These are phyloP conservation scores for Funneliformis geosporum DNA, from an alignment of 192 early-diverging fungal genomes.

Conservation along the genomic window DNA sequence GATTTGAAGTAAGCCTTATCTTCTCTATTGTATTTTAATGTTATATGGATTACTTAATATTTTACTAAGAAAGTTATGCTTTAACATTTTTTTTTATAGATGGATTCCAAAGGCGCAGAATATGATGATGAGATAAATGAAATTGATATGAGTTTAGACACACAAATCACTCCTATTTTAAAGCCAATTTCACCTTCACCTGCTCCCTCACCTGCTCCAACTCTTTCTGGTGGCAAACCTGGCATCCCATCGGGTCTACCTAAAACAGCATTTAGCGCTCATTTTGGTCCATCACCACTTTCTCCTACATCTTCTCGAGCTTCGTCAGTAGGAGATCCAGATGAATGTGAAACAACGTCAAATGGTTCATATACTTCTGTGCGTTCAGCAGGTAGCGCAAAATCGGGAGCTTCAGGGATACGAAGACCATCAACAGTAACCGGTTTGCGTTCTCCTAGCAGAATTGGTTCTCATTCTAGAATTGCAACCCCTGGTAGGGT, in stretches of 20 bases:
- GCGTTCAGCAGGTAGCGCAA: slow-evolving; percentile 17
- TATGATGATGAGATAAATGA: slow-evolving; percentile 19
- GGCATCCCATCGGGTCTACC: slow-evolving; percentile 19
- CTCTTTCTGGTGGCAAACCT: not conserved
- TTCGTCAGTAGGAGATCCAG: slow-evolving; percentile 25
- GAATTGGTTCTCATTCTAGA: slow-evolving; percentile 15
- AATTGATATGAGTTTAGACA: slow-evolving; percentile 21
- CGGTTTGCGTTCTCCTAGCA: slow-evolving; percentile 23
- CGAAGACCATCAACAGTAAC: slow-evolving; percentile 5
- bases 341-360: slow-evolving; percentile 33
- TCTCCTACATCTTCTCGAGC: slow-evolving; percentile 30
- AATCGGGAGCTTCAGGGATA: slow-evolving; percentile 10
- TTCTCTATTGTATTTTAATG: not conserved
- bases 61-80: not conserved
- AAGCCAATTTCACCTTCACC: slow-evolving; percentile 26
- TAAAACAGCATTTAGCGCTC: slow-evolving; percentile 15
- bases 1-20: slow-evolving; percentile 24
- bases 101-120: slow-evolving; percentile 1
- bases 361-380: slow-evolving; percentile 32
- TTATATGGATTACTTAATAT: not conserved
- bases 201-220: slow-evolving; percentile 5
- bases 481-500: slow-evolving; percentile 10
- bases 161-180: slow-evolving; percentile 25
- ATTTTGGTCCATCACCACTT: slow-evolving; percentile 23
- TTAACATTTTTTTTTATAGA: slow-evolving; percentile 11